Conservation (phyloP, 2,329 filamentous ascomycete genomes). For the Aspergillus sclerotialis region DNA sequence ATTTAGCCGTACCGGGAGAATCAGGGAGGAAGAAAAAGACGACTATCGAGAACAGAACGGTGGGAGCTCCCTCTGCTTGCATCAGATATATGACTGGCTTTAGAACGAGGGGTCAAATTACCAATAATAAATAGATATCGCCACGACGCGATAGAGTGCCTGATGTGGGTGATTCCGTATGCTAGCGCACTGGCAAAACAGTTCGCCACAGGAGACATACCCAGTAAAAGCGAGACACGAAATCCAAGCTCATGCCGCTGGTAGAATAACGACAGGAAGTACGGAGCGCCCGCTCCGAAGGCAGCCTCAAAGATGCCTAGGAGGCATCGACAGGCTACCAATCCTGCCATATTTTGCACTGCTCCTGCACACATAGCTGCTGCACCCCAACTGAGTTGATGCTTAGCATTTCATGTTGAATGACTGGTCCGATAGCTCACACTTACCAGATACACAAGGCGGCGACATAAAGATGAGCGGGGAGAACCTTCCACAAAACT, state of each 20-base stretch:
- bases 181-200: conserved; percentile 35
- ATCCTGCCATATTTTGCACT: conserved; percentile 12
- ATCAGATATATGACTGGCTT: background rate
- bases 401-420: background rate
- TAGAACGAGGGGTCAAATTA: conserved; percentile 5
- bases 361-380: conserved; percentile 19
- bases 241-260: conserved; percentile 43
- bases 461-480: conserved; percentile 16
- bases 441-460: conserved; percentile 14
- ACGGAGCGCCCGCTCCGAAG: conserved; percentile 17
- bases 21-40: conserved; percentile 41
- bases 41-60: conserved; percentile 34
- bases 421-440: background rate
- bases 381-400: conserved; percentile 14
- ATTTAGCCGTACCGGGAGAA: conserved; percentile 35
- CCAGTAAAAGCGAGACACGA: conserved; percentile 41
- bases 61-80: conserved; percentile 34
- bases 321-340: conserved; percentile 14
- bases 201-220: conserved; percentile 31
- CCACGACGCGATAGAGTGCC: conserved; percentile 22
- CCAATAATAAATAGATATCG: conserved; percentile 43
- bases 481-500: conserved; percentile 18
- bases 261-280: conserved; percentile 44
- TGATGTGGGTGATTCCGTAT: conserved; percentile 28
- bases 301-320: conserved; percentile 17